These are phyloP conservation scores for Penicillium sp. DNA, from an alignment of 2,329 filamentous ascomycete species.

Conservation along the genomic window DNA sequence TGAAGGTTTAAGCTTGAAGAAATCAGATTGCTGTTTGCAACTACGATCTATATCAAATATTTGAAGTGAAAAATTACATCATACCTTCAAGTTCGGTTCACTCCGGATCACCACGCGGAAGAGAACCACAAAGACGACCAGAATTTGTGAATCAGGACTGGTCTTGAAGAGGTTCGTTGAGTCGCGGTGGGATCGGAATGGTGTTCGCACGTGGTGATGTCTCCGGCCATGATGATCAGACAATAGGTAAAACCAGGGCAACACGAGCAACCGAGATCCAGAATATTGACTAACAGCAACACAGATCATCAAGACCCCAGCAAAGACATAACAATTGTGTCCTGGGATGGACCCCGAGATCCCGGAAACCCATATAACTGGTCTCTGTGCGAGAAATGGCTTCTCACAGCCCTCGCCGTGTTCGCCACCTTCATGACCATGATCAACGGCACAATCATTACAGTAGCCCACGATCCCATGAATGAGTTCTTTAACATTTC, in stretches of 20 bases:
- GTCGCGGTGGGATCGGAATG: constrained; percentile 8
- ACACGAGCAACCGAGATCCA: not conserved
- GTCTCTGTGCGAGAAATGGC: constrained; percentile 39
- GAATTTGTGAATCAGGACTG: no score
- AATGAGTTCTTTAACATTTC: constrained; percentile 36
- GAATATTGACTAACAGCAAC: constrained; percentile 10
- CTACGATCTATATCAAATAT: not conserved
- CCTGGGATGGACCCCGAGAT: constrained; percentile 35
- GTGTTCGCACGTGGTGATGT: constrained; percentile 26
- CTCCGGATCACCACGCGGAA: not conserved
- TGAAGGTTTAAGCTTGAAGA: not conserved
- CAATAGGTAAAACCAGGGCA: constrained; percentile 14
- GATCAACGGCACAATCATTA: constrained; percentile 43
- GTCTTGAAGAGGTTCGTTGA: not conserved
- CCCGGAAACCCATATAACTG: constrained; percentile 43
- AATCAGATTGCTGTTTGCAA: not conserved
- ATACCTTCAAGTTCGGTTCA: constrained; percentile 8
- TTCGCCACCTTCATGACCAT: constrained; percentile 36
- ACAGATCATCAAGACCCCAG: constrained; percentile 20
- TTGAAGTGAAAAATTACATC: constrained; percentile 16
- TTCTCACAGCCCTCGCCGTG: constrained; percentile 27
- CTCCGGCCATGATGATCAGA: constrained; percentile 20
- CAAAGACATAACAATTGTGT: constrained; percentile 20
- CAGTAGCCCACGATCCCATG: constrained; percentile 37
- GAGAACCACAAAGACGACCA: not conserved